Conservation (phyloP, 148 eudicot genomes). For the Arctostaphylos glauca region DNA sequence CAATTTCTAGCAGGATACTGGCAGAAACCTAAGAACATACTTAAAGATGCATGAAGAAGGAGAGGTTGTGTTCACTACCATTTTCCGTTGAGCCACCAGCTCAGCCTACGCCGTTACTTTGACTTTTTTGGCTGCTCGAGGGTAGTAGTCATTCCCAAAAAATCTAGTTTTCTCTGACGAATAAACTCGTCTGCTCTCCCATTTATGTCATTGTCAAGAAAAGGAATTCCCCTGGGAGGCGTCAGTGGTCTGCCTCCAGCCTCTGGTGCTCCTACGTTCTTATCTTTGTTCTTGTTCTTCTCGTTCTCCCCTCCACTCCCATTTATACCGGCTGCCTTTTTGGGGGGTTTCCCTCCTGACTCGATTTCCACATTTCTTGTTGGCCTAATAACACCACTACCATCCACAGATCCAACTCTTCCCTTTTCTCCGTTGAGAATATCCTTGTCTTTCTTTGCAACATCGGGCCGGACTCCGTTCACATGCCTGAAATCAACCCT, state of each 20-base stretch:
- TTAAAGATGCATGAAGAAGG: background rate
- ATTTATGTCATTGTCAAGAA: slow-evolving; percentile 23
- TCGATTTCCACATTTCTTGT: background rate
- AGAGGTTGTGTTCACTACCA: background rate
- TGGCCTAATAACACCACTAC: background rate
- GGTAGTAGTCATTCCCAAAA: slow-evolving; percentile 6
- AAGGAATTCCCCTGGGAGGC: background rate
- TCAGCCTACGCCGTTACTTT: background rate
- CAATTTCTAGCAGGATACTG: background rate
- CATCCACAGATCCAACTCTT: background rate
- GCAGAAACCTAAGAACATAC: background rate
- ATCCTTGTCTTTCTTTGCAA: background rate
- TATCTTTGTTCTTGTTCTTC: background rate
- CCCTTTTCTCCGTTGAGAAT: background rate
- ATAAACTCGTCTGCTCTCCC: slow-evolving; percentile 31
- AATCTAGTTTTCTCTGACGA: slow-evolving; percentile 10
- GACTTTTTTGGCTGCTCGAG: background rate
- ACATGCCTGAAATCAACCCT: slow-evolving; percentile 11
- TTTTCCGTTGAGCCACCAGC: background rate
- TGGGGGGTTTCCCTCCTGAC: background rate
- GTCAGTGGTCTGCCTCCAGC: background rate
- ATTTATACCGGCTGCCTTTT: background rate
- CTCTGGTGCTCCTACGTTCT: background rate
- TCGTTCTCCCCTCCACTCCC: background rate
- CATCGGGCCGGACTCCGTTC: background rate